A percentile compares a stretch with the other conserved stretches of the same genome.
phyloP scores from a whole-genome alignment of 148 eudicot genomes.

The Heliamphora exappendiculata region DNA sequence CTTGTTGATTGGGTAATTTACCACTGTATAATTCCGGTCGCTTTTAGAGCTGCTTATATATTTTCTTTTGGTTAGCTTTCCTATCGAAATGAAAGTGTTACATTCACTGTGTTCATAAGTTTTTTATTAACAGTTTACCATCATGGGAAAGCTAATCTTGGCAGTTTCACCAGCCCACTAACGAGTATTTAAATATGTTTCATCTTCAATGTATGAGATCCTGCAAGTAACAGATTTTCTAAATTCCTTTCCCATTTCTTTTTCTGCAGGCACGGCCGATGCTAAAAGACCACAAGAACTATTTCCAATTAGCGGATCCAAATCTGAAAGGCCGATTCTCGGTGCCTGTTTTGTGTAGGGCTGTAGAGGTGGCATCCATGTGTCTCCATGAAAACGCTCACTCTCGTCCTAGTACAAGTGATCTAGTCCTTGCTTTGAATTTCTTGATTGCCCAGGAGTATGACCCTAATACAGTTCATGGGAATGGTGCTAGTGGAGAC shows the following conservation, averaged over 20 bases:
- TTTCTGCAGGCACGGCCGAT: slow-evolving; percentile 46
- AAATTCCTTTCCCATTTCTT: background rate
- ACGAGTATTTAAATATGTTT: background rate
- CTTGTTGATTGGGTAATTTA: slow-evolving; percentile 38
- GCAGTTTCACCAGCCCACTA: too few relatives aligned
- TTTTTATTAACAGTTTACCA: background rate
- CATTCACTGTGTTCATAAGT: background rate
- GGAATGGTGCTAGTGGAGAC: slow-evolving; percentile 1
- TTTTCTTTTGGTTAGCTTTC: background rate
- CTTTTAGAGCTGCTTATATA: background rate
- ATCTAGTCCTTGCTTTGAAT: slow-evolving; percentile 47
- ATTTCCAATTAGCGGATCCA: slow-evolving; percentile 49
- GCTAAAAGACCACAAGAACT: slow-evolving; percentile 30
- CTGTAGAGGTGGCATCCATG: slow-evolving; percentile 54
- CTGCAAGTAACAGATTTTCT: background rate
- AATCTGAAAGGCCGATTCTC: slow-evolving; percentile 45
- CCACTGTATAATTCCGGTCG: background rate
- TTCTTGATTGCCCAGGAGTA: slow-evolving; percentile 31
- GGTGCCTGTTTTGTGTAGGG: slow-evolving; percentile 25
- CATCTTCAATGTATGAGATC: background rate
- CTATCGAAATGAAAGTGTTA: background rate
- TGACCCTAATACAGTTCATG: slow-evolving; percentile 6
- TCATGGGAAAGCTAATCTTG: too few relatives aligned
- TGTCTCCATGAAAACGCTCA: slow-evolving; percentile 46
- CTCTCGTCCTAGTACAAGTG: slow-evolving; percentile 47